Percentiles rank a stretch among this genome's conserved stretches.
These are phyloP conservation scores for Hondaea fermentalgiana DNA, from an alignment of 108 stramenopile genomes.

Conservation along the genomic window DNA sequence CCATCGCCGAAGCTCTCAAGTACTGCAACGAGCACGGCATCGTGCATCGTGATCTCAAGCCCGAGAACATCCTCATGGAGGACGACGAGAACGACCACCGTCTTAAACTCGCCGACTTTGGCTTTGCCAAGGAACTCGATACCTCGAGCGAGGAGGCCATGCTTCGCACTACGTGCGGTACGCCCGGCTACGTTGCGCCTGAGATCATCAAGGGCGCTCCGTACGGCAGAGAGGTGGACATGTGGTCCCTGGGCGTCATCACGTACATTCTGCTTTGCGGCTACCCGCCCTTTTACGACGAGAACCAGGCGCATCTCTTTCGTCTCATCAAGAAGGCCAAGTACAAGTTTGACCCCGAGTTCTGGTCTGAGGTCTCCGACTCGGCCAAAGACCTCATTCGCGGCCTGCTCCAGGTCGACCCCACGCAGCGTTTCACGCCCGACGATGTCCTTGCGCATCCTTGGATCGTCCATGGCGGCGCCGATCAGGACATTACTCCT, in stretches of 20 bases:
- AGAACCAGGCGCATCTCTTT: constrained; percentile 25
- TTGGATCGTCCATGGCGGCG: constrained; percentile 17
- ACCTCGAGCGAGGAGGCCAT: constrained; percentile 18
- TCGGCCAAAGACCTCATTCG: constrained; percentile 48
- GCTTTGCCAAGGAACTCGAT: constrained; percentile 77
- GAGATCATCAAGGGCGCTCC: constrained; percentile 21
- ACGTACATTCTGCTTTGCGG: constrained; percentile 90
- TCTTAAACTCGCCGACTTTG: constrained; percentile 94
- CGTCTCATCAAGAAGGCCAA: constrained; percentile 33
- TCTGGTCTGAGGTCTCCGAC: constrained; percentile 30
- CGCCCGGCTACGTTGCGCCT: constrained; percentile 50
- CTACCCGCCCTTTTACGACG: constrained; percentile 52
- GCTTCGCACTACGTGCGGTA: constrained; percentile 83
- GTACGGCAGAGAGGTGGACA: constrained; percentile 61
- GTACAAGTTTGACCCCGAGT: constrained; percentile 35
- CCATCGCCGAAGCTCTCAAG: constrained; percentile 64
- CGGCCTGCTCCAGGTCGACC: constrained; percentile 41
- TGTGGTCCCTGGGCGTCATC: constrained; percentile 94
- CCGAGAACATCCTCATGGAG: constrained; percentile 81
- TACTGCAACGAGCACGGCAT: constrained; percentile 67
- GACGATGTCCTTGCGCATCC: constrained; percentile 38
- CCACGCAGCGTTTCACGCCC: constrained; percentile 34
- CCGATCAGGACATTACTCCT: neutral
- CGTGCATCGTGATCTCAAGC: constrained; percentile 79
- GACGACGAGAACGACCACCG: constrained; percentile 65